Base-by-base conservation (phyloP, 2,329 filamentous ascomycete species). In the Clarireedia paspali region DNA sequence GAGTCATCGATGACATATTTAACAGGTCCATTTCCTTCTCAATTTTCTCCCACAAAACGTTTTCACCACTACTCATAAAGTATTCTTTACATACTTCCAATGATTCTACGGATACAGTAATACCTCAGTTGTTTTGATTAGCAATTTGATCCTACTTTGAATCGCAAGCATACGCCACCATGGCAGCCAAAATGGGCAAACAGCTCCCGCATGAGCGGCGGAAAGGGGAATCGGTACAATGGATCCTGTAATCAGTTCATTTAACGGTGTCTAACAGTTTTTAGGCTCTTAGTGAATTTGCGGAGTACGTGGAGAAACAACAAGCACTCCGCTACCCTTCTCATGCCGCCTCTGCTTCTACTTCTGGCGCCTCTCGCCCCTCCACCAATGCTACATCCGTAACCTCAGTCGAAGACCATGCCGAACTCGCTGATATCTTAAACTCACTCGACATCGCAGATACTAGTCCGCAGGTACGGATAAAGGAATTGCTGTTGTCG, bases 241-340 rank as follows among this genome's bases (percentile, higher is more conserved):
- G 15, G 15, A 24, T 14, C n/a, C 3, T 49, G 42, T 14, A 6
- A 15, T 12, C 24, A 10, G 46, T 24, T 57, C 6, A 34, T 15
- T 39, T 1, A 36, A 15, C 24, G 27, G 38, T 30, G 48, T 50
- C 61, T 51, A 30, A 49, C 14, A 30, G 30, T 44, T 9, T 40
- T 0, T 50, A 81, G 79, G 91, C 92, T 12, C 80, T 99, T 55
- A 94, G 88, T 75, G 94, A 97, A 66, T 99, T 99, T 70, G 91
- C 91, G 71, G 94, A 99, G 67, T 97, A 96, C 67, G 94, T 96
- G 62, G 91, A 97, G 72, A 88, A 91, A 70, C 91, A 97, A 70
- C 94, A 97, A 72, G 84, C 85, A 14, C 73, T 85, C 50, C 85
- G 88, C 56, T 85, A 83, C 64, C 80, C 81, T 1, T 67, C 74